phyloP scores from a whole-genome alignment of 805 yeast genomes.

The Candida maesae region DNA sequence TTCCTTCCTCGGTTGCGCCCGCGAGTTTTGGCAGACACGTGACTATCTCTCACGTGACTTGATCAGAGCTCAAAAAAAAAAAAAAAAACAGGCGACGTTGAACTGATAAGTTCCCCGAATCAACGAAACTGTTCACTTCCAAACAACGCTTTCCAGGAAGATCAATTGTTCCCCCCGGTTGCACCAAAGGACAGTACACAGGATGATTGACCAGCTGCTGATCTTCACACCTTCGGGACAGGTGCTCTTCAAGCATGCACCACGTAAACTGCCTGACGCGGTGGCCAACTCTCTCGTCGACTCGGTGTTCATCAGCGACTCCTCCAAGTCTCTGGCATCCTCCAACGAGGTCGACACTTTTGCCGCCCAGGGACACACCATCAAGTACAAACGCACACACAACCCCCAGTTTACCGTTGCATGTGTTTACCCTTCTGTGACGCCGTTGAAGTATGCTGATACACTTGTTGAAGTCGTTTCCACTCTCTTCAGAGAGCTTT shows the following conservation, averaged over 20 bases:
- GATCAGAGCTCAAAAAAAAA: no score
- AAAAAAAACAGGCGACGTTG: no score
- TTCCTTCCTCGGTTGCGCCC: no score
- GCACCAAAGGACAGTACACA: no score
- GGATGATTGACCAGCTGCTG: constrained; percentile 48
- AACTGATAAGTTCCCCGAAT: no score
- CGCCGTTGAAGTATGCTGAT: constrained; percentile 34
- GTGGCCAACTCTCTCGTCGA: constrained; percentile 46
- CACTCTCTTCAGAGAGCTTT: constrained; percentile 30
- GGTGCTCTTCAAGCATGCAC: constrained; percentile 45
- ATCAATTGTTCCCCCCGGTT: no score
- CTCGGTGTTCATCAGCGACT: constrained; percentile 43
- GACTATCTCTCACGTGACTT: no score
- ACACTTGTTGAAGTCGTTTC: constrained; percentile 30
- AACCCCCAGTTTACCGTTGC: constrained; percentile 42
- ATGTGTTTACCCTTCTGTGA: constrained; percentile 38
- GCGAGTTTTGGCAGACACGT: no score
- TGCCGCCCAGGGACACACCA: constrained; percentile 38
- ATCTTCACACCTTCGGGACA: constrained; percentile 51
- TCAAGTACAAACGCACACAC: constrained; percentile 41
- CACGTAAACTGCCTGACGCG: constrained; percentile 36
- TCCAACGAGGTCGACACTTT: constrained; percentile 25
- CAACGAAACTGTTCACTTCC: no score
- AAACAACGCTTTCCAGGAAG: no score
- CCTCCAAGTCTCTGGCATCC: constrained; percentile 24